These are phyloP conservation scores for Fusarium keratoplasticum DNA, from an alignment of 2,329 filamentous ascomycete genomes.

Conservation along the genomic window DNA sequence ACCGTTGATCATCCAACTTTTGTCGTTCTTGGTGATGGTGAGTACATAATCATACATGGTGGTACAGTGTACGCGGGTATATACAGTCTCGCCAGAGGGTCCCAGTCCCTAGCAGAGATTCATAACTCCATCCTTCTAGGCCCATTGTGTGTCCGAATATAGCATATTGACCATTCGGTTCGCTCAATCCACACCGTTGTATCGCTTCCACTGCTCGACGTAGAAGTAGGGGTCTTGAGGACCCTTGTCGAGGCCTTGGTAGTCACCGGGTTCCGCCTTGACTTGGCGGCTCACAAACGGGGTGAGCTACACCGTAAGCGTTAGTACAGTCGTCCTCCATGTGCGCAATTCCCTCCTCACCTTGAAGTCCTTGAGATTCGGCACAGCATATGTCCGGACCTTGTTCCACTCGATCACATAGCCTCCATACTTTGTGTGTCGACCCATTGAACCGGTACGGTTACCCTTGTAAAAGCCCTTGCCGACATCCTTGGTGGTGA, in stretches of 20 bases:
- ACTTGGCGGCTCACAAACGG: conserved; percentile 79
- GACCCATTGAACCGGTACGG: conserved; percentile 86
- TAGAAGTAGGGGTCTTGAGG: conserved; percentile 72
- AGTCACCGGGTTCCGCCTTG: conserved; percentile 63
- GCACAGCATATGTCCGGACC: conserved; percentile 91
- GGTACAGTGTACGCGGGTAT: conserved; percentile 47
- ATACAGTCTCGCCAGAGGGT: conserved; percentile 42
- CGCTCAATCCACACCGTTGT: conserved; percentile 70
- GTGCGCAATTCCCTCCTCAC: conserved; percentile 58
- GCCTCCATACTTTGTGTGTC: conserved; percentile 83
- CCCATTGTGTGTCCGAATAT: background rate
- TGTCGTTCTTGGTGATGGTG: conserved; percentile 13
- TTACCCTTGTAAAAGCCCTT: conserved; percentile 99
- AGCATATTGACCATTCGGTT: background rate
- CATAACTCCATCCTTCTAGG: conserved; percentile 6
- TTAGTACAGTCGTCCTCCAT: conserved; percentile 24
- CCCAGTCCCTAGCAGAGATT: conserved; percentile 23
- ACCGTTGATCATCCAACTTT: conserved; percentile 21
- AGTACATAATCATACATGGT: conserved; percentile 47
- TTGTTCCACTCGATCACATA: conserved; percentile 88
- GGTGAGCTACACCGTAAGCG: conserved; percentile 68
- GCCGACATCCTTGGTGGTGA: conserved; percentile 93
- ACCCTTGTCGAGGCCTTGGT: conserved; percentile 63
- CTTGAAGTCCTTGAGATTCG: conserved; percentile 77
- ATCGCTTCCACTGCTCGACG: conserved; percentile 73